phyloP scores from a whole-genome alignment of 2,329 filamentous ascomycete genomes.

The Botrytis elliptica region DNA sequence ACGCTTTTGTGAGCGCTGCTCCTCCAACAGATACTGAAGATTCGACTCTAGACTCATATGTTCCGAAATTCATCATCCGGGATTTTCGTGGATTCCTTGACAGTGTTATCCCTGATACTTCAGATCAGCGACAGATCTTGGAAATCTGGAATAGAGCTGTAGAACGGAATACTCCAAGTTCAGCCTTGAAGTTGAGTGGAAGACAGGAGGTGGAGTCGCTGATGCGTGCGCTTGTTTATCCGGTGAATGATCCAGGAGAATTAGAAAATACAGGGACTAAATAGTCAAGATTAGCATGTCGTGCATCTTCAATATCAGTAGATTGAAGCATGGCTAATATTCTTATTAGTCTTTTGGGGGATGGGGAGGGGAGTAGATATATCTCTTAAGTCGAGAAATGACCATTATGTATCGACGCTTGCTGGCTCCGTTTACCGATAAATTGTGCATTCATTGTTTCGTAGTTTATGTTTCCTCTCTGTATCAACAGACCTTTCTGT shows the following conservation, averaged over 20 bases:
- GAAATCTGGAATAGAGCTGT: neutral
- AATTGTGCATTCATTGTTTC: neutral
- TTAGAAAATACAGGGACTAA: too few species aligned
- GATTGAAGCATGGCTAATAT: neutral
- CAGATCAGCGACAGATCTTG: neutral
- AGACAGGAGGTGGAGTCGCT: conserved; percentile 11
- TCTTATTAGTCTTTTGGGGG: too few species aligned
- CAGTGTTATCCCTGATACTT: neutral
- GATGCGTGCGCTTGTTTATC: neutral
- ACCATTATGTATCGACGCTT: too few species aligned
- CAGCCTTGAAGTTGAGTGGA: neutral
- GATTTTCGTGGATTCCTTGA: conserved; percentile 9
- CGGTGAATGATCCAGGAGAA: too few species aligned
- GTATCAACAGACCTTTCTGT: neutral
- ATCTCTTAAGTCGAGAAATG: neutral
- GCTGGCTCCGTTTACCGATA: too few species aligned
- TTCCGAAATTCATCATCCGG: neutral
- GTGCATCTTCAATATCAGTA: neutral
- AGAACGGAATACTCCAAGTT: neutral
- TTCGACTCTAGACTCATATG: neutral
- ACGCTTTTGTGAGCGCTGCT: conserved; percentile 14
- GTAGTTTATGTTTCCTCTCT: neutral
- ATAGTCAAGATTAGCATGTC: too few species aligned
- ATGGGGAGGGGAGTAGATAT: neutral
- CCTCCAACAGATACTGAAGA: neutral